Evolutionary conservation across 1,284 basidiomycete genomes (phyloP), one percentile per base, ranked within the genome.

Genomic region (Inonotus obliquus): DNA sequence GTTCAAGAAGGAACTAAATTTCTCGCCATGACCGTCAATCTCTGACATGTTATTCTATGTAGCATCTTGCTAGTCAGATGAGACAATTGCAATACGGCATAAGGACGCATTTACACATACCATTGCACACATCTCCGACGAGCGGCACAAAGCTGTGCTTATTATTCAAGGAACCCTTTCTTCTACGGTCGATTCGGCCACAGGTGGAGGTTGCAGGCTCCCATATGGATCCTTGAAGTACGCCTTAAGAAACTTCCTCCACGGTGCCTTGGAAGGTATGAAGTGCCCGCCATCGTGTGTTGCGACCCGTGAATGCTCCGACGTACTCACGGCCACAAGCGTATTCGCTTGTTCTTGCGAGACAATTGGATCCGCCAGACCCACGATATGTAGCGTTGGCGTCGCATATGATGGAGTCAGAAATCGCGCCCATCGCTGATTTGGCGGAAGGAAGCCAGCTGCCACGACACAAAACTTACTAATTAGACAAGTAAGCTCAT

Each of bases 251-350:
- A 92, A 92, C 66, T 80, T 81, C 21, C 89, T 79, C 91, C 91
- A 93, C 47, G 75, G 80, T 2, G 81, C 81, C 65, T 87, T 90
- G 7, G 83, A 86, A 0, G 91, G 91, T 2, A 92, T 84, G 66
- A 91, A 92, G 69, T 93, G 91, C 91, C 91, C 91, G 60, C 91
- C 91, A 38, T 85, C 82, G 64, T 93, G 91, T 67, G 81, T 81
- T 69, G 89, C 89, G 4, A 92, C 78, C 10, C 89, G 79, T 48
- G 68, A 63, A 21, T 83, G 80, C 0, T 69, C 69, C 35, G 89
- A 88, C 5, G 19, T 37, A 13, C 29, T 57, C 4, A 83, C 76
- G 1, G 81, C 79, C 6, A 91, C 72, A 14, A 96, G 74, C 13
- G 76, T 74, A 66, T 80, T 79, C 3, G 89, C 82, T 25, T 89